Evolutionary conservation across 2,329 filamentous ascomycete genomes (phyloP).

Genomic region (Septoria petroselini): DNA sequence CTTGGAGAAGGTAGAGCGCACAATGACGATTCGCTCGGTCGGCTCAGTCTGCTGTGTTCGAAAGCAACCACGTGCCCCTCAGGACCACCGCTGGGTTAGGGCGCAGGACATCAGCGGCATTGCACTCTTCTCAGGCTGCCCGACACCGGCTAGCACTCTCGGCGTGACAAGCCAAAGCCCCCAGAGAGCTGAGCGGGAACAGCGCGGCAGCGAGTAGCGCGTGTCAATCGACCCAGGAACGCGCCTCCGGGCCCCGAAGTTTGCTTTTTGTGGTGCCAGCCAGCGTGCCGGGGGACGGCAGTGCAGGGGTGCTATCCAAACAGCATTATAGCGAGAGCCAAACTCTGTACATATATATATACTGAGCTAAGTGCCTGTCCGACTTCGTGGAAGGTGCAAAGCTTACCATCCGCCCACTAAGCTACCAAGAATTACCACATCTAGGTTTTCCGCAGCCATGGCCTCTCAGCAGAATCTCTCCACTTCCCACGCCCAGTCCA

Average conservation of each 20-base stretch:
- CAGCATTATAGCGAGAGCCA: background rate
- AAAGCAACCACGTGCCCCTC: background rate
- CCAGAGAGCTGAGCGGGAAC: background rate
- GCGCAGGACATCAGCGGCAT: background rate
- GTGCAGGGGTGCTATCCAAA: background rate
- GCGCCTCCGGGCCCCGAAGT: slow-evolving; percentile 5
- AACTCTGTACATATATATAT: background rate
- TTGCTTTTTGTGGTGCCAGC: slow-evolving; percentile 1
- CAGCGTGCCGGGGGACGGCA: background rate
- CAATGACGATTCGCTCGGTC: too few relatives aligned
- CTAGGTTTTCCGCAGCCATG: slow-evolving; percentile 10
- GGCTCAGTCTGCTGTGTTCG: background rate
- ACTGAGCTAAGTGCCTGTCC: background rate
- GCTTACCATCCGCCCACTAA: background rate
- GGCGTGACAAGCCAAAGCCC: background rate
- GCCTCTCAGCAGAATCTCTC: background rate
- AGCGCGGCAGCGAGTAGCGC: background rate
- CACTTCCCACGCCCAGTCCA: background rate
- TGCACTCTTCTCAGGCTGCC: slow-evolving; percentile 1
- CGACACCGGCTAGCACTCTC: slow-evolving; percentile 4
- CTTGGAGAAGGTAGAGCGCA: too few relatives aligned
- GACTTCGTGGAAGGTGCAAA: background rate
- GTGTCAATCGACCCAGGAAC: background rate
- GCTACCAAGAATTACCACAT: background rate
- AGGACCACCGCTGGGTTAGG: background rate